These are phyloP conservation scores for Lathyrus sativus DNA, from an alignment of 306 rosid species.

Conservation along the genomic window DNA sequence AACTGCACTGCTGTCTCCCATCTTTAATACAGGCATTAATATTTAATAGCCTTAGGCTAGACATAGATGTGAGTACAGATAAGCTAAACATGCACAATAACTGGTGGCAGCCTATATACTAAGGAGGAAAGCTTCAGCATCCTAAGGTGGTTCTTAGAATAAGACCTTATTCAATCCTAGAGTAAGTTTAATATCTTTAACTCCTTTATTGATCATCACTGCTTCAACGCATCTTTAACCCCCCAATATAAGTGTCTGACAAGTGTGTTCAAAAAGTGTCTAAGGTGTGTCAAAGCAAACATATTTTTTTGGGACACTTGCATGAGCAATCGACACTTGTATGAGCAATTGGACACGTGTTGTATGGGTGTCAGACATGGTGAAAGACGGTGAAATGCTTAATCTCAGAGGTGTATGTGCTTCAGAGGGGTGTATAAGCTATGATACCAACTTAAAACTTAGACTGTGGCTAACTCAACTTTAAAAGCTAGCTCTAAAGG, in stretches of 20 bases:
- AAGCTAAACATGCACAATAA: conserved; percentile 17
- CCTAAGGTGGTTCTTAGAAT: not conserved
- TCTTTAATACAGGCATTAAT: conserved; percentile 17
- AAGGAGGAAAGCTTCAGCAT: conserved; percentile 12
- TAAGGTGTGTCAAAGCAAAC: too few species aligned
- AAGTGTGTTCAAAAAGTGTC: too few species aligned
- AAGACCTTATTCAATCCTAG: not conserved
- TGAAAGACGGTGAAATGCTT: too few species aligned
- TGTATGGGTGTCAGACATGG: too few species aligned
- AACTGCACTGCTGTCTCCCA: not conserved
- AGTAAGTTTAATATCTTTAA: not conserved
- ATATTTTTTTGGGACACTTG: too few species aligned
- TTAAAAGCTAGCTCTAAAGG: not conserved
- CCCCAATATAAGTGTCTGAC: too few species aligned
- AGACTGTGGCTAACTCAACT: not conserved
- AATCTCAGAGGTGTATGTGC: too few species aligned
- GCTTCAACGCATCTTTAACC: too few species aligned
- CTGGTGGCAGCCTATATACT: conserved; percentile 9
- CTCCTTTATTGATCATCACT: too few species aligned
- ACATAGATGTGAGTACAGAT: conserved; percentile 3
- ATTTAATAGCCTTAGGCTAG: conserved; percentile 8
- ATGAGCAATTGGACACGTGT: too few species aligned
- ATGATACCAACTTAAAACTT: not conserved
- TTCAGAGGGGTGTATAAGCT: too few species aligned
- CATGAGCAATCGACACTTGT: too few species aligned